phyloP scores from a whole-genome alignment of 352 stramenopile genomes.

The Salisapilia sapeloensis region DNA sequence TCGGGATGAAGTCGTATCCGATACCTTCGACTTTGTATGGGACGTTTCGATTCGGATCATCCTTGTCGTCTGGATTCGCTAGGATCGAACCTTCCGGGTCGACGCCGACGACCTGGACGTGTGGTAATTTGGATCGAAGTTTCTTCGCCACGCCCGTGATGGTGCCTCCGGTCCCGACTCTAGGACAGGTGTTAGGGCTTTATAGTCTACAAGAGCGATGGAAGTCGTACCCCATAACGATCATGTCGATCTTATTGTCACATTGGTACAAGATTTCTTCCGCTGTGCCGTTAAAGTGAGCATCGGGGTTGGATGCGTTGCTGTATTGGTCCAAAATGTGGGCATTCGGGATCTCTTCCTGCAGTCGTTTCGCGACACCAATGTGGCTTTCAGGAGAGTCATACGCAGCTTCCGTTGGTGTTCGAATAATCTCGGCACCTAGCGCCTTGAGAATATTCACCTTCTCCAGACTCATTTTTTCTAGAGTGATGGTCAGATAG shows the following conservation, averaged over 20 bases:
- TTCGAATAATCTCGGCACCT: constrained; percentile 91
- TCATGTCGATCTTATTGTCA: constrained; percentile 88
- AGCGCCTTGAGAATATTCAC: constrained; percentile 91
- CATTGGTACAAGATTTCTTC: constrained; percentile 89
- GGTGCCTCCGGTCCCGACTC: constrained; percentile 89
- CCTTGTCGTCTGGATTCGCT: constrained; percentile 79
- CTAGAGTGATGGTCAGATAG: too few relatives aligned
- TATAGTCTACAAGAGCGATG: too few relatives aligned
- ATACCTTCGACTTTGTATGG: constrained; percentile 92
- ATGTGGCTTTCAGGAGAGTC: constrained; percentile 92
- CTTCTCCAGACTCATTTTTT: constrained; percentile 95
- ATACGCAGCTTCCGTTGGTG: constrained; percentile 89
- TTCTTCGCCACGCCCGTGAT: constrained; percentile 88
- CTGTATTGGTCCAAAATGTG: constrained; percentile 94
- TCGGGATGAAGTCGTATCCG: constrained; percentile 93
- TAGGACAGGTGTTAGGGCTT: constrained; percentile 1
- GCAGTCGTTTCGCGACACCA: constrained; percentile 80
- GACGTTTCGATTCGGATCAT: constrained; percentile 80
- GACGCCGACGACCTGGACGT: constrained; percentile 75
- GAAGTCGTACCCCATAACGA: constrained; percentile 62
- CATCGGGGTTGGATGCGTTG: constrained; percentile 89
- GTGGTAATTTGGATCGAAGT: constrained; percentile 84
- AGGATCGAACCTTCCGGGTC: constrained; percentile 88
- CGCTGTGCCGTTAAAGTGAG: constrained; percentile 90
- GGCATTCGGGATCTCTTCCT: constrained; percentile 85